Evolutionary conservation across 139 green algal genomes (phyloP).

Genomic region (Asterochloris erici): DNA sequence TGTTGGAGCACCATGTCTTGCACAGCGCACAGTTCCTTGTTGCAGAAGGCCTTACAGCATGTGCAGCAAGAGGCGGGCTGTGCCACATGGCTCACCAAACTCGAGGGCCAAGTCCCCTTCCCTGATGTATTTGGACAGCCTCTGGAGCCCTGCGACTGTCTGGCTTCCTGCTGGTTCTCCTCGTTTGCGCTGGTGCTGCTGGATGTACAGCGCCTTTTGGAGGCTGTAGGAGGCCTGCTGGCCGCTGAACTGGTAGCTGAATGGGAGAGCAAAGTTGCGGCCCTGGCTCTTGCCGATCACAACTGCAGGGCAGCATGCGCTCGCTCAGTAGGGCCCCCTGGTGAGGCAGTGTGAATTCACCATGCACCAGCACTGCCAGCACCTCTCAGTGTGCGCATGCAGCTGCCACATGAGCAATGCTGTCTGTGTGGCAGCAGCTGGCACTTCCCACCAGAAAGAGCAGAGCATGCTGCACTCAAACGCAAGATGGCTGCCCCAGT

Average conservation of each 20-base stretch:
- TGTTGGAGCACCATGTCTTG: too few relatives aligned
- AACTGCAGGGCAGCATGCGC: neutral
- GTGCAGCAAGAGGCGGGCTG: neutral
- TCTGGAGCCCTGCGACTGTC: too few relatives aligned
- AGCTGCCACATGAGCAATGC: too few relatives aligned
- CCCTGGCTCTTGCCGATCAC: neutral
- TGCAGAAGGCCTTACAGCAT: neutral
- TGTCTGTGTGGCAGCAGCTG: too few relatives aligned
- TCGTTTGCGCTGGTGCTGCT: neutral
- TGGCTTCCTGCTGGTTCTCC: neutral
- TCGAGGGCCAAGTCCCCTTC: neutral
- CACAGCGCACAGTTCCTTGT: too few relatives aligned
- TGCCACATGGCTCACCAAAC: neutral
- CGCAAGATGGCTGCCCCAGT: too few relatives aligned
- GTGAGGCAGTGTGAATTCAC: too few relatives aligned
- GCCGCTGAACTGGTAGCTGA: constrained; percentile 6
- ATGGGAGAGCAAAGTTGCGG: constrained; percentile 6
- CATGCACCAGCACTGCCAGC: too few relatives aligned
- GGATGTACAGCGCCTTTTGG: constrained; percentile 5
- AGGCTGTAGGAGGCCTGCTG: constrained; percentile 4
- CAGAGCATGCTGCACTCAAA: too few relatives aligned
- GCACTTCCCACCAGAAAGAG: too few relatives aligned
- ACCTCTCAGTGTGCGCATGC: too few relatives aligned
- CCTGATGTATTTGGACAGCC: neutral
- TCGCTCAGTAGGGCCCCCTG: too few relatives aligned